Evolutionary conservation across 139 green algal species (phyloP).

Genomic region (Ettlia oleoabundans): DNA sequence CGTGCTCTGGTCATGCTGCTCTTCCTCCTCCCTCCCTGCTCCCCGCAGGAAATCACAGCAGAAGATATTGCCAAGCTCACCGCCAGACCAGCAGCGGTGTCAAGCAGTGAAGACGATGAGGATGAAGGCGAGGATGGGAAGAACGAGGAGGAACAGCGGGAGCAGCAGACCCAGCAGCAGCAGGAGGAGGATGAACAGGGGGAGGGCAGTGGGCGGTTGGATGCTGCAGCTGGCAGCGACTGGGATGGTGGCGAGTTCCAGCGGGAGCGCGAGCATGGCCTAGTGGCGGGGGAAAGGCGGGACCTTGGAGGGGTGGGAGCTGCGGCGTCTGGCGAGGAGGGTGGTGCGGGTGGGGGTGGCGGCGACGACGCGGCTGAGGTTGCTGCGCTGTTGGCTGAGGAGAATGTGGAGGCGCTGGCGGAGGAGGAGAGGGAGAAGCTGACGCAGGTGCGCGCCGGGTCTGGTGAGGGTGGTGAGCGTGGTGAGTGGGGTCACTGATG

Average conservation of each 20-base stretch:
- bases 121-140: constrained; percentile 10
- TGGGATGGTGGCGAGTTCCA: not conserved
- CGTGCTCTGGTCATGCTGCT: not conserved
- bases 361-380: constrained; percentile 51
- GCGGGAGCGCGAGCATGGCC: no score
- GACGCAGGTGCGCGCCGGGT: not conserved
- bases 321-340: not conserved
- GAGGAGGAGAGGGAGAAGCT: constrained; percentile 36
- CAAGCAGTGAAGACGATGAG: not conserved
- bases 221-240: not conserved
- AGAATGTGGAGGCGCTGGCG: constrained; percentile 42
- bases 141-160: constrained; percentile 2
- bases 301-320: not conserved
- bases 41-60: constrained; percentile 31
- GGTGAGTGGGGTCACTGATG: not conserved
- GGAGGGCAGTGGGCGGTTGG: no score
- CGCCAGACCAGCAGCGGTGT: constrained; percentile 36
- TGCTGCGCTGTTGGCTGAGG: constrained; percentile 52
- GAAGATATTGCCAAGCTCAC: constrained; percentile 66
- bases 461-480: not conserved
- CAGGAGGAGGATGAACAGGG: constrained; percentile 13
- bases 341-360: not conserved
- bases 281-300: no score
- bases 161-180: not conserved
- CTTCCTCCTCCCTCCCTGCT: not conserved